Evolutionary conservation across 345 rosid genomes (phyloP).

Genomic region (Erysimum cheiranthoides): DNA sequence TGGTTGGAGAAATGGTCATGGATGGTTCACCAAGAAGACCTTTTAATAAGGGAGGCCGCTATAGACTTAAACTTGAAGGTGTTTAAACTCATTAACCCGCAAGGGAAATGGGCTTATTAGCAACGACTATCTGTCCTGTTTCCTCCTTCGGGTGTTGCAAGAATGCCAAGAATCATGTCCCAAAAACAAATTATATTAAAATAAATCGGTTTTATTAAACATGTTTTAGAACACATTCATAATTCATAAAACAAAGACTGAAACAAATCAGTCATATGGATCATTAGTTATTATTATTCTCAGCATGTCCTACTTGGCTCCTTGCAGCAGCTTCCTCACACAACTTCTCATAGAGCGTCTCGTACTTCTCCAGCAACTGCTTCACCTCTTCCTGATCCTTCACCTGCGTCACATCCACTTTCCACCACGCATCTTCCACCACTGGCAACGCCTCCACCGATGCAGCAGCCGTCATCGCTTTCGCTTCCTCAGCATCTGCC

Average conservation of each 20-base stretch:
- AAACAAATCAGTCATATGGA: not conserved
- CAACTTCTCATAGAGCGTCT: constrained; percentile 14
- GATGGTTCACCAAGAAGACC: too few relatives aligned
- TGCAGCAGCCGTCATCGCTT: not conserved
- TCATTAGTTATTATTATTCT: not conserved
- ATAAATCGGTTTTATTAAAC: not conserved
- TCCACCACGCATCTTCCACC: constrained; percentile 20
- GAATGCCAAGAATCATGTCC: too few relatives aligned
- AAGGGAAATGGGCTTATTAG: too few relatives aligned
- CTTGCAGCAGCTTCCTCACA: not conserved
- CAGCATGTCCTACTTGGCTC: not conserved
- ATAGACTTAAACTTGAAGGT: too few relatives aligned
- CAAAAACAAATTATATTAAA: too few relatives aligned
- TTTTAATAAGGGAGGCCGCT: too few relatives aligned
- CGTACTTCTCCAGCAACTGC: not conserved
- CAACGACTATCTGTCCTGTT: too few relatives aligned
- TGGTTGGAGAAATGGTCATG: too few relatives aligned
- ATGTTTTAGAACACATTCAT: not conserved
- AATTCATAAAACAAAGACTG: not conserved
- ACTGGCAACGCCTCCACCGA: not conserved
- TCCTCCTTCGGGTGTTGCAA: too few relatives aligned
- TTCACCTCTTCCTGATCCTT: not conserved
- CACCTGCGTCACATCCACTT: not conserved
- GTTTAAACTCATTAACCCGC: too few relatives aligned
- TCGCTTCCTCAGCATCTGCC: not conserved